phyloP scores from a whole-genome alignment of 371 early-diverging fungal genomes.

The Paraphysoderma sedebokerense region DNA sequence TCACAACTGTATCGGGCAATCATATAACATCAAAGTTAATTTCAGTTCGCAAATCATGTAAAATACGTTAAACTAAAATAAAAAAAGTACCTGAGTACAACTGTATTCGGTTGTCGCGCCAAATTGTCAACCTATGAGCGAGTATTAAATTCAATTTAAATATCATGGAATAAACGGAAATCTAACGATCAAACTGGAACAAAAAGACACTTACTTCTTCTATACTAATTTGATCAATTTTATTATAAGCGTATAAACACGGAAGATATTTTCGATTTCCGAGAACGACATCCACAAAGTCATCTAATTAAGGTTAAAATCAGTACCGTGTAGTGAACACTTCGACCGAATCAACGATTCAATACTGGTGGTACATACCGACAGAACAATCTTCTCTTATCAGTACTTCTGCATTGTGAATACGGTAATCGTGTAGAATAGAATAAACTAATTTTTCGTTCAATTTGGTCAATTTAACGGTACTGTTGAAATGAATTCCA shows the following conservation, averaged over 20 bases:
- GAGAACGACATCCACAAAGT: constrained; percentile 96
- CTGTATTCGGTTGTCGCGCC: constrained; percentile 72
- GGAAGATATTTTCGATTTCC: constrained; percentile 89
- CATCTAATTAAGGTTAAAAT: constrained; percentile 36
- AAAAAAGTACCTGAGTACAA: constrained; percentile 46
- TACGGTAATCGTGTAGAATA: constrained; percentile 92
- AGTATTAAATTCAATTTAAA: constrained; percentile 96
- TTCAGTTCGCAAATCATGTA: neutral
- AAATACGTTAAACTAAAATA: no score
- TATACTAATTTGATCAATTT: constrained; percentile 93
- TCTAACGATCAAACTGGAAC: constrained; percentile 1
- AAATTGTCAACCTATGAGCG: constrained; percentile 64
- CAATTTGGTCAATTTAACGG: constrained; percentile 73
- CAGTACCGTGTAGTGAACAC: neutral
- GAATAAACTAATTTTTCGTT: constrained; percentile 81
- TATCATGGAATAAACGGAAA: constrained; percentile 71
- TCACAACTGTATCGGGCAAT: constrained; percentile 46
- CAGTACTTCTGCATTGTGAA: constrained; percentile 86
- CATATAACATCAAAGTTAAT: neutral
- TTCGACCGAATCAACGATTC: neutral
- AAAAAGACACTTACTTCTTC: constrained; percentile 11
- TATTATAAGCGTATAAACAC: constrained; percentile 93
- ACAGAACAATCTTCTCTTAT: constrained; percentile 93
- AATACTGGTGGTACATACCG: neutral
- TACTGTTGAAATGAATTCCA: constrained; percentile 89